Evolutionary conservation across 2,329 filamentous ascomycete species (phyloP).

Genomic region (Penicillium sp.): DNA sequence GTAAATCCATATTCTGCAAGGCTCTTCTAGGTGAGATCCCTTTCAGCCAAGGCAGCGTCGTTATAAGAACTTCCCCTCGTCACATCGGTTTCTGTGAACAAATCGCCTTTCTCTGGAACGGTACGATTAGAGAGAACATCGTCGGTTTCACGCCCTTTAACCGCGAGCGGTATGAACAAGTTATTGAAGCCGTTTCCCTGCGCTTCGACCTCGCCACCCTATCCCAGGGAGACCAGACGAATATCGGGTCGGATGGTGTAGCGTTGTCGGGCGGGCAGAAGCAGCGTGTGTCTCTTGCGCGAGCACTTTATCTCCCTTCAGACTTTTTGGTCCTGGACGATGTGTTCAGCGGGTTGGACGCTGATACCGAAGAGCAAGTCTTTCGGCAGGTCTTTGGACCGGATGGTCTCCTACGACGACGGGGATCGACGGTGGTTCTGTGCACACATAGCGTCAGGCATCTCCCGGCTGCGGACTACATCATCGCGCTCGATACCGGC

Average conservation of each 20-base stretch:
- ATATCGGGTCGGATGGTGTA: constrained; percentile 5
- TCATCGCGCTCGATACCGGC: background rate
- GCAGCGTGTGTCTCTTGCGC: constrained; percentile 8
- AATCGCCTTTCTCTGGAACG: background rate
- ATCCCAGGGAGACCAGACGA: background rate
- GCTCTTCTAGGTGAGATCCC: constrained; percentile 9
- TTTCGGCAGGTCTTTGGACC: constrained; percentile 37
- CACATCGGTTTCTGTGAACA: background rate
- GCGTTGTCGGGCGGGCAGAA: constrained; percentile 12
- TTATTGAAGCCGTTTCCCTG: background rate
- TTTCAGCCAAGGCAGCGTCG: background rate
- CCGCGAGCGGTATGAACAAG: background rate
- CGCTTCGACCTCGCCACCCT: background rate
- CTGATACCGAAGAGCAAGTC: constrained; percentile 38
- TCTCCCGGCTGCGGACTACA: background rate
- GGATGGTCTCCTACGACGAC: background rate
- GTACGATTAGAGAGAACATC: background rate
- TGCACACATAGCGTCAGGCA: background rate
- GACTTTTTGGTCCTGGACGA: constrained; percentile 36
- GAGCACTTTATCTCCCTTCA: constrained; percentile 7
- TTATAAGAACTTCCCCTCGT: background rate
- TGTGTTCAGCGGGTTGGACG: constrained; percentile 43
- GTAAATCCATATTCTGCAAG: constrained; percentile 10
- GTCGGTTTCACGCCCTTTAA: background rate
- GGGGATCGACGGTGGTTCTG: background rate